Percentiles rank a stretch among this genome's conserved stretches.
These are phyloP conservation scores for Babesia ovis DNA, from an alignment of 169 alveolate species.

Conservation along the genomic window DNA sequence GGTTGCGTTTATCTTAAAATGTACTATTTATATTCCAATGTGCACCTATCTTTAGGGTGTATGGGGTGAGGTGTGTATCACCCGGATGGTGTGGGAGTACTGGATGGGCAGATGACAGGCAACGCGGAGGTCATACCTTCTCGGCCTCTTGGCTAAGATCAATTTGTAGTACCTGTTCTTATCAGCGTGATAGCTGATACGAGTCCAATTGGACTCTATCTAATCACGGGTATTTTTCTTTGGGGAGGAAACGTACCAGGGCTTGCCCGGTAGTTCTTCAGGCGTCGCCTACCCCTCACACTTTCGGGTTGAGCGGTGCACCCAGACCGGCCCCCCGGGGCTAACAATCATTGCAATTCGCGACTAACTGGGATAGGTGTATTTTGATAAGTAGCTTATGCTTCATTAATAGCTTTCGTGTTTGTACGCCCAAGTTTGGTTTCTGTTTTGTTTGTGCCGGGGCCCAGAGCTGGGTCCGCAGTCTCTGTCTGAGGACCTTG, in stretches of 20 bases:
- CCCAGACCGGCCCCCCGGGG: conserved; percentile 78
- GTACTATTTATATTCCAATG: too few species aligned
- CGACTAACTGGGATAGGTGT: too few species aligned
- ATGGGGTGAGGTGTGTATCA: conserved; percentile 25
- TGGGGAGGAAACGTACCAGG: conserved; percentile 76
- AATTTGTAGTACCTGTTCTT: conserved; percentile 87
- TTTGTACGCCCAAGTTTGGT: neutral
- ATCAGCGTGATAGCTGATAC: conserved; percentile 88
- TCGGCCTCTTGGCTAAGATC: conserved; percentile 89
- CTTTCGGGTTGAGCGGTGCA: conserved; percentile 85
- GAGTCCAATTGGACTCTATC: conserved; percentile 83
- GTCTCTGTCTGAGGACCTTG: conserved; percentile 1
- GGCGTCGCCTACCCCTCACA: conserved; percentile 86
- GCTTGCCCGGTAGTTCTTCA: conserved; percentile 82
- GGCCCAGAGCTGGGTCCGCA: neutral
- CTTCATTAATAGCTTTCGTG: neutral
- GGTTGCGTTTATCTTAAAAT: too few species aligned
- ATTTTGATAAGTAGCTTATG: neutral
- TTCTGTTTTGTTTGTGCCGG: neutral
- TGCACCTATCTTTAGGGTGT: too few species aligned
- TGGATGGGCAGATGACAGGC: neutral
- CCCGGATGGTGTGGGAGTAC: conserved; percentile 45
- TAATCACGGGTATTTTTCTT: conserved; percentile 80
- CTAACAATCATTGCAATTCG: conserved; percentile 53
- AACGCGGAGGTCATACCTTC: conserved; percentile 67